Evolutionary conservation across 2,329 filamentous ascomycete genomes (phyloP).

Genomic region (Fonsecaea pedrosoi): DNA sequence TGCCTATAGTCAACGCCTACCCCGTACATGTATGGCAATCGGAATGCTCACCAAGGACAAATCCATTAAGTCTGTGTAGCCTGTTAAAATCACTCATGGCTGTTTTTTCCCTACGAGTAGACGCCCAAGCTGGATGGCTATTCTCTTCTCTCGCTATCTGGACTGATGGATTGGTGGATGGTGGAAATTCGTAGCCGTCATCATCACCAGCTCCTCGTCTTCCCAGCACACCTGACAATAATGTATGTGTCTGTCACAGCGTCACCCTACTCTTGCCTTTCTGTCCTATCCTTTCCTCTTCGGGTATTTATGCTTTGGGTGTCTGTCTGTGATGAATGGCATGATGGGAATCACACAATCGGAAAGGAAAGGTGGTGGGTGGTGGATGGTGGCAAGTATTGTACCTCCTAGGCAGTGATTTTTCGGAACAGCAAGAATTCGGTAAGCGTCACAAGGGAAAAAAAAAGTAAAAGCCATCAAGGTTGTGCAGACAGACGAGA

Average conservation of each 20-base stretch:
- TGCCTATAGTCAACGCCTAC: slow-evolving; percentile 15
- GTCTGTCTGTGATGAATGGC: neutral
- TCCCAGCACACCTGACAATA: slow-evolving; percentile 1
- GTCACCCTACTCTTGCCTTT: slow-evolving; percentile 6
- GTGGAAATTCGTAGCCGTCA: slow-evolving; percentile 2
- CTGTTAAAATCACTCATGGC: neutral
- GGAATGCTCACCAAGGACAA: slow-evolving; percentile 12
- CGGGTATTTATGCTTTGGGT: slow-evolving; percentile 1
- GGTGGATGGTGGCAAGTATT: slow-evolving; percentile 8
- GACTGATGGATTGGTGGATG: slow-evolving; percentile 2
- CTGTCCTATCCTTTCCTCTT: neutral
- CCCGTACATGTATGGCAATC: neutral
- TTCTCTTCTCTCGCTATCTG: neutral
- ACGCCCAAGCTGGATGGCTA: neutral
- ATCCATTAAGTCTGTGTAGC: neutral
- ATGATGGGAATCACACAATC: slow-evolving; percentile 1
- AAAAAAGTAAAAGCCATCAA: slow-evolving; percentile 9
- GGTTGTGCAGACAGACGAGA: slow-evolving; percentile 25
- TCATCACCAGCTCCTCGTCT: neutral
- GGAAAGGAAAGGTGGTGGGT: neutral
- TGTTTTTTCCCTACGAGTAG: slow-evolving; percentile 5
- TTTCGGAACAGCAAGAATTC: neutral
- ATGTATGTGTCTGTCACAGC: neutral
- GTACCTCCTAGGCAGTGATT: neutral
- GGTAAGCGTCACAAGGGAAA: neutral